Base-by-base conservation (phyloP, 345 rosid genomes). In the Eucalyptus pauciflora region DNA sequence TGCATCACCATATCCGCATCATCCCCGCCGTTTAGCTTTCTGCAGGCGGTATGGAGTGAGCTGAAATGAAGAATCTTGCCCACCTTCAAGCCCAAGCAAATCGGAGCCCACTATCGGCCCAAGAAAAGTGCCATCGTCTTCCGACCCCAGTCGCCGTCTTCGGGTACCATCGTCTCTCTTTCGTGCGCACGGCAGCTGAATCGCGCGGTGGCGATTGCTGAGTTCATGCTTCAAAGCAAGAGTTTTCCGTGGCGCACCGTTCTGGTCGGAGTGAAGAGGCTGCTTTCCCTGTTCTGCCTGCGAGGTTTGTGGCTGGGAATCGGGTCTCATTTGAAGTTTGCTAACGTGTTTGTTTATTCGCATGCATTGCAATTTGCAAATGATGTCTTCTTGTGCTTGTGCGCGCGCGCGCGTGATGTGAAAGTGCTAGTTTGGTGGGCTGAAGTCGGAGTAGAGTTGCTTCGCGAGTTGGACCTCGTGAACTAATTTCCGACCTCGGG, bases 91-190 rank as follows among this genome's bases (percentile, higher is more conserved):
- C 69, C 69, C 69, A 62, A 62, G 31, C 17, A 12, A 29, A 62
- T 62, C 16, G 69, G 67, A 62, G 85, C 85, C 85, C 85, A 76
- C 48, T 41, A 2, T 5, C 48, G 85, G 85, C 48, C 85, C 48
- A 76, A 76, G 48, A 41, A 76, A 76, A 41, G 24, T 10, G 4
- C 31, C 69, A 0, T 33, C 45, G 45, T 67, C 41, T 0, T 69
- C 2, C 80, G 0, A 13, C 20, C 45, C 80, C 80, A 17, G 45
- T 76, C 29, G 85, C 2, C 83, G 83, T 76, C 48, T 76, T 22
- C 48, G 3, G 48, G 9, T 18, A 0, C 7, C 0, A 5, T 4
- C 5, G 24, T n/a, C 80, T 4, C 43, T 41, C 43, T 41, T 41
- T 41, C 43, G 43, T 41, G 43, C 4, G 43, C 80, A 33, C 20